A percentile compares a stretch with the other conserved stretches of the same genome.
Evolutionary conservation across 2,329 filamentous ascomycete species (phyloP).

Genomic region (Akanthomyces muscarius): DNA sequence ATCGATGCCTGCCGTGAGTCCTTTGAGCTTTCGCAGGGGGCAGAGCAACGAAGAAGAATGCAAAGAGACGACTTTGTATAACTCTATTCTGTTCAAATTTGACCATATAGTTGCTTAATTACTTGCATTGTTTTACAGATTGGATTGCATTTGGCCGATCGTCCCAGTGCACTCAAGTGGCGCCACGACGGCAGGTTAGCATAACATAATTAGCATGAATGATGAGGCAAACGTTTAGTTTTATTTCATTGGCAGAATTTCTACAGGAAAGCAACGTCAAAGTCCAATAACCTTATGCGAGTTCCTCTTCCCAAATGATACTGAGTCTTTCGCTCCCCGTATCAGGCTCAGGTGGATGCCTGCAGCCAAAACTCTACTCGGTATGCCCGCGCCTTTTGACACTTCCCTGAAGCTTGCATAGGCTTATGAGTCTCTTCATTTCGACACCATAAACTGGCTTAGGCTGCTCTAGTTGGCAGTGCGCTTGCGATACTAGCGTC

Average conservation of each 20-base stretch:
- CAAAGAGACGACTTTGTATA: slow-evolving; percentile 2
- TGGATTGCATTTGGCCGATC: background rate
- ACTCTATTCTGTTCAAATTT: background rate
- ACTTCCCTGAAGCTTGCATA: slow-evolving; percentile 26
- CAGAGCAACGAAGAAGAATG: background rate
- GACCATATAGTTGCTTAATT: background rate
- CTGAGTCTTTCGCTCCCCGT: background rate
- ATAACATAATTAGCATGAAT: background rate
- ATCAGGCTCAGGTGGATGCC: no score
- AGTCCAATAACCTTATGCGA: background rate
- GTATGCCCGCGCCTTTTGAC: slow-evolving; percentile 21
- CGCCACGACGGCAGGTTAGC: background rate
- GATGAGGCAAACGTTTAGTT: background rate
- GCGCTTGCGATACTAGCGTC: slow-evolving; percentile 25
- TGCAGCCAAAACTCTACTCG: slow-evolving; percentile 16
- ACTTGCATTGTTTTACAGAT: background rate
- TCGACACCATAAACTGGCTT: slow-evolving; percentile 29
- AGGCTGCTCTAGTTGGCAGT: slow-evolving; percentile 31
- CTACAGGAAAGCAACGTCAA: slow-evolving; percentile 13
- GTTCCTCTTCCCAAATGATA: background rate
- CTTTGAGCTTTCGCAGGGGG: background rate
- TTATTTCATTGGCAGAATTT: slow-evolving; percentile 3
- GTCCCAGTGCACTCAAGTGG: background rate
- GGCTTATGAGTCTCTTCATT: slow-evolving; percentile 27
- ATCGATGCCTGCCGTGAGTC: slow-evolving; percentile 10